Base-by-base conservation (phyloP, 108 stramenopile genomes). In the Pseudonitzschia multiseries region DNA sequence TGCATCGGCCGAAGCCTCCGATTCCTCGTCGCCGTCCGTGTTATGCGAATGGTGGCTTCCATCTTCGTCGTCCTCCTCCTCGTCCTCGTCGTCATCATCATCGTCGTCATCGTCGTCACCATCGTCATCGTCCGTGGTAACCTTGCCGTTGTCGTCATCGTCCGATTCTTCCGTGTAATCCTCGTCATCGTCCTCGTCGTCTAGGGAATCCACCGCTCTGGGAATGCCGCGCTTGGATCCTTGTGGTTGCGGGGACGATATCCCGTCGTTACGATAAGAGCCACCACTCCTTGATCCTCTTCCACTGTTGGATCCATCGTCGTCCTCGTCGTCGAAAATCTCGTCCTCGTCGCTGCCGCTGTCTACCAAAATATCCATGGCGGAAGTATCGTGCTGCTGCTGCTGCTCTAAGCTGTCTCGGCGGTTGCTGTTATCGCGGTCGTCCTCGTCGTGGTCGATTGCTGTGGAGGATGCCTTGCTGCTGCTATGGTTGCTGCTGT, bases 251-350 rank as follows among this genome's bases (percentile, higher is more conserved):
- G 46, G 12, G 2, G 46, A 18, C 22, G 73, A 29, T 4, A 70
- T 22, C 54, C 67, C 66, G 52, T 60, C 50, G 20, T 60, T 31
- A 40, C 69, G 69, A 40, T 71, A 64, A 6, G 64, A 56, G 33
- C 65, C 71, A 3, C 63, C 22, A 6, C 53, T 26, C 52, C 51
- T 26, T n/a, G n/a, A n/a, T 57, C 59, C 22, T 14, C n/a, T 8
- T 24, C 17, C 60, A 42, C 28, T 46, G 26, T 24, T n/a, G 43
- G n/a, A n/a, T 20, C 74, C 73, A 1, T 80, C 79, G n/a, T 80
- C 79, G 56, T 80, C 79, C 5, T 75, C 79, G 57, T 75, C 73
- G 46, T 80, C 77, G 43, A 80, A 80, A 61, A 80, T 80, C 56
- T 84, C 83, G 26, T 74, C 76, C n/a, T 75, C 75, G 32, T 79